Base-by-base conservation (phyloP, 106 monocot genomes). In the Ottelia alismoides region DNA sequence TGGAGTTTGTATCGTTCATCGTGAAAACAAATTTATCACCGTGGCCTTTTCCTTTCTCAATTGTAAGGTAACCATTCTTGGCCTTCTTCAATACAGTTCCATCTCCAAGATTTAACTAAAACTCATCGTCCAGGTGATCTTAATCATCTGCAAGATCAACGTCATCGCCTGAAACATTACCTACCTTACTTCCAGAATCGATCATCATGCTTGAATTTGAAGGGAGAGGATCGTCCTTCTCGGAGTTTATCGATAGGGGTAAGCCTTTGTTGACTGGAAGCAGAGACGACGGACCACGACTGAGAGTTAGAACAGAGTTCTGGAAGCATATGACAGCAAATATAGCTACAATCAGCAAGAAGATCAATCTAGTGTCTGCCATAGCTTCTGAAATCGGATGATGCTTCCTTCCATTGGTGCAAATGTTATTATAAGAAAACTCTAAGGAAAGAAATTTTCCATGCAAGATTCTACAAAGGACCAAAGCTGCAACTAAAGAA, bases 341-440 rank as follows among this genome's bases (percentile, higher is more conserved):
- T 43, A n/a, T 27, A 3, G 46, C 27, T 27, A 47, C 10, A 27
- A 44, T 26, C 60, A 27, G 18, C 17, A 19, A 43, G 3, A 45
- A 45, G 17, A 60, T 2, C 14, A 60, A 14, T 18, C 10, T 25
- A 45, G 45, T 60, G 25, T 43, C 26, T 45, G 60, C 1, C 60
- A 60, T 60, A 60, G 12, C 46, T 60, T 60, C 20, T 57, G 25
- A 57, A 57, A 31, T 1, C n/a, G 32, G 24, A 22, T 40, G 11
- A 57, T 30, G 19, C n/a, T n/a, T n/a, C n/a, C n/a, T n/a, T n/a
- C n/a, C n/a, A n/a, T n/a, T n/a, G n/a, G n/a, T n/a, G n/a, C n/a
- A n/a, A n/a, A n/a, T n/a, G n/a, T n/a, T n/a, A n/a, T n/a, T n/a
- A n/a, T n/a, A n/a, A n/a, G n/a, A n/a, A n/a, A n/a, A n/a, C n/a